Conservation (phyloP, 1,284 basidiomycete genomes). For the Puccinia horiana region DNA sequence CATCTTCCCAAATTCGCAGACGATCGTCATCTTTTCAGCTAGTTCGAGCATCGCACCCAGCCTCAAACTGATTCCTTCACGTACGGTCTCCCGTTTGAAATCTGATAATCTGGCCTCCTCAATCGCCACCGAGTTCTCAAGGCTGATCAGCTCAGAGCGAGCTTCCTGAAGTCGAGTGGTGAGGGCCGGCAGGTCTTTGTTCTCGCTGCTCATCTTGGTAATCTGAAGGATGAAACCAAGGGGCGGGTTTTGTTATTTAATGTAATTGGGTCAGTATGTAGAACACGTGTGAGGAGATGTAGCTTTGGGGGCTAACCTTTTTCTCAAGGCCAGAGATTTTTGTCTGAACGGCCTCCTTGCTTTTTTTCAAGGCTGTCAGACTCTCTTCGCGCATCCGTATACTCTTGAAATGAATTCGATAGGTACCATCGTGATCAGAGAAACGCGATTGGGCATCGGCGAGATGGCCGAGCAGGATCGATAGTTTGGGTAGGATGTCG, state of each 20-base stretch:
- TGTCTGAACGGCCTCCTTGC: conserved; percentile 53
- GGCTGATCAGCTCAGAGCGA: conserved; percentile 55
- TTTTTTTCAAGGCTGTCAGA: conserved; percentile 53
- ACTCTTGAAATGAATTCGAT: conserved; percentile 55
- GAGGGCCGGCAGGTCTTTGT: conserved; percentile 54
- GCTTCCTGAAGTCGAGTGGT: conserved; percentile 53
- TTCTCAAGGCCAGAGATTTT: conserved; percentile 55
- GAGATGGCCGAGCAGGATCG: conserved; percentile 54
- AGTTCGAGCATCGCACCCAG: conserved; percentile 56
- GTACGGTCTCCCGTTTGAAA: conserved; percentile 51
- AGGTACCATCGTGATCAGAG: conserved; percentile 54
- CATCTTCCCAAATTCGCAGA: conserved; percentile 56
- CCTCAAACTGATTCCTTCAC: conserved; percentile 51
- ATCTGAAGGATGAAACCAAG: conserved; percentile 50
- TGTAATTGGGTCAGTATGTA: background rate
- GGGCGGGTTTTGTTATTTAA: background rate
- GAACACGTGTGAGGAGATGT: background rate
- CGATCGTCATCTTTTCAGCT: conserved; percentile 55
- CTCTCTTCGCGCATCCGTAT: conserved; percentile 55
- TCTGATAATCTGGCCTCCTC: conserved; percentile 54
- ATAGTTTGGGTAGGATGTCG: conserved; percentile 55
- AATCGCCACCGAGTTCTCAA: conserved; percentile 55
- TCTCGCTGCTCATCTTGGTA: conserved; percentile 56
- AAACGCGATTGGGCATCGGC: conserved; percentile 54
- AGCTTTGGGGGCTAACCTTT: conserved; percentile 53